These are phyloP conservation scores for Tricholoma sp. DNA, from an alignment of 768 basidiomycete species.

Conservation along the genomic window DNA sequence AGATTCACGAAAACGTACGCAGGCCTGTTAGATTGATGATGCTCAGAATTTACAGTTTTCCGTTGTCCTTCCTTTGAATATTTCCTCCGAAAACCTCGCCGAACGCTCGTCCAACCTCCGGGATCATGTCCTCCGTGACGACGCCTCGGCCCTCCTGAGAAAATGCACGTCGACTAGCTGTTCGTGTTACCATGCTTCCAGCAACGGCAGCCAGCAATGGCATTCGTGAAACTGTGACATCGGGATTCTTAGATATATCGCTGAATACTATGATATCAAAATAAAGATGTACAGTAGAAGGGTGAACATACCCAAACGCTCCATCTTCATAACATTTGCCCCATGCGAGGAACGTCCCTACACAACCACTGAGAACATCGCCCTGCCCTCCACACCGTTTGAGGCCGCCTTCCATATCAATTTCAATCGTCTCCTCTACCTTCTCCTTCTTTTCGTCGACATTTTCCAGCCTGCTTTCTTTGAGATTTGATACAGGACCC, in stretches of 20 bases:
- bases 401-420: constrained; percentile 71
- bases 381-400: constrained; percentile 97
- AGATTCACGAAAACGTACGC: too few species aligned
- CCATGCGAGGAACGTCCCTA: constrained; percentile 93
- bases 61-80: constrained; percentile 33
- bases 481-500: constrained; percentile 42
- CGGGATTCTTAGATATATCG: background rate
- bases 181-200: constrained; percentile 85
- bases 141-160: constrained; percentile 70
- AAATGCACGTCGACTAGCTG: constrained; percentile 75
- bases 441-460: constrained; percentile 46
- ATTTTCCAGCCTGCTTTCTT: constrained; percentile 36
- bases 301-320: constrained; percentile 58
- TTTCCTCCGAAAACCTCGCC: constrained; percentile 63
- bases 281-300: background rate
- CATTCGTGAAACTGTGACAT: constrained; percentile 57
- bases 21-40: too few species aligned
- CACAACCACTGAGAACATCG: constrained; percentile 83
- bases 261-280: background rate
- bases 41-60: constrained; percentile 31
- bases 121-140: constrained; percentile 75
- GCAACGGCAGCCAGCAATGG: constrained; percentile 83
- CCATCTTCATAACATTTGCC: constrained; percentile 89
- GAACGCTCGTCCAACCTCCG: constrained; percentile 64
- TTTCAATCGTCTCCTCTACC: constrained; percentile 55